Conservation (phyloP, 345 rosid genomes). For the Lenwebbia sp. region DNA sequence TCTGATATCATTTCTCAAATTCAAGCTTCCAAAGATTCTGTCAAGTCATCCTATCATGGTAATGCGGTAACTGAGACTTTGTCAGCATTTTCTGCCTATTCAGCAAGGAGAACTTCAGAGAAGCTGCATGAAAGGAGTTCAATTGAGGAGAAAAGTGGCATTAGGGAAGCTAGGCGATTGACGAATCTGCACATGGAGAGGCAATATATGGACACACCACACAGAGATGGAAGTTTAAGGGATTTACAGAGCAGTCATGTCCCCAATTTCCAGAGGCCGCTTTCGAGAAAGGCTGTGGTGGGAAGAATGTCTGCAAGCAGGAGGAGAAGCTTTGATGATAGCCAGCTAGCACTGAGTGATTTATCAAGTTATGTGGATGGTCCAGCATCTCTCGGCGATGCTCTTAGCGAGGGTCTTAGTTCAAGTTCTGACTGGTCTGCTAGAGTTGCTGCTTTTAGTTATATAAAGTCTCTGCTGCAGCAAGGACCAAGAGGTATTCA, state of each 20-base stretch:
- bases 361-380: slow-evolving; percentile 69
- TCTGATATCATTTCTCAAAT: slow-evolving; percentile 90
- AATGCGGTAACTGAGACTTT: slow-evolving; percentile 50
- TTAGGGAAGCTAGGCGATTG: slow-evolving; percentile 58
- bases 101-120: slow-evolving; percentile 61
- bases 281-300: slow-evolving; percentile 70
- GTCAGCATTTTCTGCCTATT: slow-evolving; percentile 42
- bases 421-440: slow-evolving; percentile 97
- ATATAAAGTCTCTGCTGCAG: slow-evolving; percentile 72
- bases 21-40: slow-evolving; percentile 93
- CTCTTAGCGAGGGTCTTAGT: slow-evolving; percentile 81
- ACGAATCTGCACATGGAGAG: slow-evolving; percentile 51
- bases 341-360: slow-evolving; percentile 70
- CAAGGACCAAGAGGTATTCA: slow-evolving; percentile 93
- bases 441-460: slow-evolving; percentile 88
- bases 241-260: slow-evolving; percentile 67
- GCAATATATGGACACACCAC: slow-evolving; percentile 52
- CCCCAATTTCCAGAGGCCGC: slow-evolving; percentile 98
- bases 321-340: slow-evolving; percentile 86
- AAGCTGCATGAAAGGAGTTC: slow-evolving; percentile 58
- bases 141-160: slow-evolving; percentile 52
- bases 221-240: slow-evolving; percentile 50
- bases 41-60: slow-evolving; percentile 50
- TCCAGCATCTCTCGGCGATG: slow-evolving; percentile 85
- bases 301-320: slow-evolving; percentile 77